Conservation (phyloP, 768 basidiomycete genomes). For the Trametes punicea region DNA sequence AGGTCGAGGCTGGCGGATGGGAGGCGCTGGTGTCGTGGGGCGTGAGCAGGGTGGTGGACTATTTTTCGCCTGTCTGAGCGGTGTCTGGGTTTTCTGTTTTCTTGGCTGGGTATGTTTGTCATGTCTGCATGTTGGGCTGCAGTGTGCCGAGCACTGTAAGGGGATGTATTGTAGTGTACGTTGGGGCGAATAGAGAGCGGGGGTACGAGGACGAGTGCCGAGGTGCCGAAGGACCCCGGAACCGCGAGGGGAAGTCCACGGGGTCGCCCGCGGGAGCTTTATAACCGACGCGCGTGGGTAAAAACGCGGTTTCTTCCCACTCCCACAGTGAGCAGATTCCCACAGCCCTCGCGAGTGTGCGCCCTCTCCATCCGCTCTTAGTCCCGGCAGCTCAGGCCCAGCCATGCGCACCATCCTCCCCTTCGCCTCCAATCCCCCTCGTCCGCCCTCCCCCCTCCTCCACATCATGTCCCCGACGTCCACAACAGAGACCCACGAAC, state of each 20-base stretch:
- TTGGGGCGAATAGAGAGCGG: background rate
- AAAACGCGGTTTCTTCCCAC: conserved; percentile 42
- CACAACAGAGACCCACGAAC: conserved; percentile 30
- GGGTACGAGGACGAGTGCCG: conserved; percentile 15
- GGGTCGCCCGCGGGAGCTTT: conserved; percentile 28
- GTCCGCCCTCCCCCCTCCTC: conserved; percentile 25
- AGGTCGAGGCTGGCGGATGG: conserved; percentile 16
- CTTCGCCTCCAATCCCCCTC: conserved; percentile 35
- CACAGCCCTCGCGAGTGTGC: conserved; percentile 35
- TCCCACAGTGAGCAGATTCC: conserved; percentile 40
- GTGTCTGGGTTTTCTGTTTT: background rate
- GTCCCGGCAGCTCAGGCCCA: conserved; percentile 13
- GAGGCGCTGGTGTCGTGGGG: conserved; percentile 23
- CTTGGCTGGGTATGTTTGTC: background rate
- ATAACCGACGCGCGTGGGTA: conserved; percentile 33
- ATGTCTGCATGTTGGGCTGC: background rate
- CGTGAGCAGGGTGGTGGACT: conserved; percentile 23
- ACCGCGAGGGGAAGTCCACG: conserved; percentile 21
- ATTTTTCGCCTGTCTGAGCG: conserved; percentile 15
- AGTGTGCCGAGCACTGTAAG: background rate
- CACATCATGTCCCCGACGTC: conserved; percentile 40
- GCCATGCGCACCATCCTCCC: conserved; percentile 25
- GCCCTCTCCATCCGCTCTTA: conserved; percentile 12
- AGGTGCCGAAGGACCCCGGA: conserved; percentile 27
- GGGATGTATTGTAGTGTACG: conserved; percentile 11